Evolutionary conservation across 2,329 filamentous ascomycete genomes (phyloP).

Genomic region (Aschersonia sp.): DNA sequence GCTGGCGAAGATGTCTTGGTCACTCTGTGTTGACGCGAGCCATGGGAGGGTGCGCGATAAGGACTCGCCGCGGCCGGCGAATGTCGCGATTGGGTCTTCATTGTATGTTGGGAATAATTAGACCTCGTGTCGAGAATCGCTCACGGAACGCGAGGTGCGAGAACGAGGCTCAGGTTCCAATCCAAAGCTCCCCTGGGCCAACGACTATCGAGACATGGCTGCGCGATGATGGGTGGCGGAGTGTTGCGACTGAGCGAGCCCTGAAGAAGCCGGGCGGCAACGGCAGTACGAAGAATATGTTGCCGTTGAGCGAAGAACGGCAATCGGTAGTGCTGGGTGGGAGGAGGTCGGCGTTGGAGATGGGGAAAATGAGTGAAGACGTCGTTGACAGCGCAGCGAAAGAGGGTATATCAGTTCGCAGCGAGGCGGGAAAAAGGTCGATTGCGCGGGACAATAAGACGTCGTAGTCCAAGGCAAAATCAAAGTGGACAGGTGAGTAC

Average conservation of each 20-base stretch:
- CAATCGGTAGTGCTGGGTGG: too few relatives aligned
- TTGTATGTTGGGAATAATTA: constrained; percentile 25
- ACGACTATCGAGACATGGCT: constrained; percentile 4
- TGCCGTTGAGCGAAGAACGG: too few relatives aligned
- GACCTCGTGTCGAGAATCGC: constrained; percentile 19
- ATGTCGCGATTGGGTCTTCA: constrained; percentile 29
- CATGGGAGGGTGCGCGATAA: constrained; percentile 24
- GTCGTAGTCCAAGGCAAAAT: too few relatives aligned
- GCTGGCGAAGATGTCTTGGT: constrained; percentile 33
- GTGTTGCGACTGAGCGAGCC: not conserved
- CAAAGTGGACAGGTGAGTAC: too few relatives aligned
- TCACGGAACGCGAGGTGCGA: constrained; percentile 9
- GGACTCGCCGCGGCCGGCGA: constrained; percentile 18
- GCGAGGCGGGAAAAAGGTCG: too few relatives aligned
- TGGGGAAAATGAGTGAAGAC: too few relatives aligned
- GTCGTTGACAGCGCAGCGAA: too few relatives aligned
- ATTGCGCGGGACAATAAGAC: too few relatives aligned
- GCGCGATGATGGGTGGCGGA: not conserved
- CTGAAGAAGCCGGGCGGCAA: too few relatives aligned
- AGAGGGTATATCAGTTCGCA: too few relatives aligned
- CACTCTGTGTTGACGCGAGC: constrained; percentile 22
- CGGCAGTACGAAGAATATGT: too few relatives aligned
- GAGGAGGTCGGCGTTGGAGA: too few relatives aligned
- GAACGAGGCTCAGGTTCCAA: not conserved
- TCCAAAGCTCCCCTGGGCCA: not conserved